Evolutionary conservation across 176 grass and related monocot species (phyloP).

Genomic region (Alloteropsis semialata): DNA sequence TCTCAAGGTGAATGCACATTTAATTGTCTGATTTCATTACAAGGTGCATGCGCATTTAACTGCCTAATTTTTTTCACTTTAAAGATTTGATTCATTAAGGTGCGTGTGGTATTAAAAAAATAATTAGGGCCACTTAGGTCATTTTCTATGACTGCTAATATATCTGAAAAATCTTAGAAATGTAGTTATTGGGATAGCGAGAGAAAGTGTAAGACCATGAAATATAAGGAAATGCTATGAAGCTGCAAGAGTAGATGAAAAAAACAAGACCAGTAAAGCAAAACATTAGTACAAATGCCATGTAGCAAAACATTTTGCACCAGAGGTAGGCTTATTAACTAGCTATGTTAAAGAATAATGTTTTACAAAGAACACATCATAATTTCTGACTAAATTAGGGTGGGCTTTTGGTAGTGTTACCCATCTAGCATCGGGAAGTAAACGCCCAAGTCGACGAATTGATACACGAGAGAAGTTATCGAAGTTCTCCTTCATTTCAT

Average conservation of each 20-base stretch:
- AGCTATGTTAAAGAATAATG: background rate
- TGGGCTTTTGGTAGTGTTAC: constrained; percentile 27
- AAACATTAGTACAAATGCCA: background rate
- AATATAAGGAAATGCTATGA: background rate
- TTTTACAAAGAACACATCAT: background rate
- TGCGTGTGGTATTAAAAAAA: too few relatives aligned
- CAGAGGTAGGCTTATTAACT: background rate
- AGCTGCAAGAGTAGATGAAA: background rate
- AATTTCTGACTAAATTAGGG: background rate
- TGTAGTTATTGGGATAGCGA: too few relatives aligned
- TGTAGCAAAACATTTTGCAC: background rate
- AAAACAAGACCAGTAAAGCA: background rate
- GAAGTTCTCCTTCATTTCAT: constrained; percentile 45
- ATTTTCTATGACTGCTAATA: too few relatives aligned
- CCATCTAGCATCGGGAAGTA: constrained; percentile 67
- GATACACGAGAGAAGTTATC: constrained; percentile 53
- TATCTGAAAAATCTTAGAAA: too few relatives aligned
- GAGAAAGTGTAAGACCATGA: too few relatives aligned
- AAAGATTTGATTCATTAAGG: too few relatives aligned
- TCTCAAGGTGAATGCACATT: too few relatives aligned
- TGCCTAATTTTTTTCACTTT: too few relatives aligned
- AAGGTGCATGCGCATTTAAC: too few relatives aligned
- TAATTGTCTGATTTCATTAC: background rate
- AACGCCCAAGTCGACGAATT: constrained; percentile 45
- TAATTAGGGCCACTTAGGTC: too few relatives aligned